Conservation (phyloP, 331 rosid genomes). For the Malus hybrid region DNA sequence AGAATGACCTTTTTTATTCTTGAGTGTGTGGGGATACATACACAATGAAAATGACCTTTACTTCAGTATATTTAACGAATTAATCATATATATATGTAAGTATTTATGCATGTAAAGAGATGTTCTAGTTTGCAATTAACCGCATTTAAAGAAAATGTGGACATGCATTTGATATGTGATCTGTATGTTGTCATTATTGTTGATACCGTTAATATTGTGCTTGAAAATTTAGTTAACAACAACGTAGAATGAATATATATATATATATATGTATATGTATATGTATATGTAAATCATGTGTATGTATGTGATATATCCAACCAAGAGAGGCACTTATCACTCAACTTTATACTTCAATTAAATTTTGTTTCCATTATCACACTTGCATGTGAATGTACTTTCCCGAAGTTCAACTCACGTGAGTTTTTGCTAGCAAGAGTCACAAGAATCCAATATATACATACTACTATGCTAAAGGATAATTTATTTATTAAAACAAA, state of each 20-base stretch:
- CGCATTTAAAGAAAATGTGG: no score
- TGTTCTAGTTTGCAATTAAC: no score
- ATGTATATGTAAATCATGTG: neutral
- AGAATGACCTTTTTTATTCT: conserved; percentile 30
- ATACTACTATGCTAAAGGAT: conserved; percentile 10
- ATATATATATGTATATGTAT: neutral
- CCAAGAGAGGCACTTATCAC: conserved; percentile 43
- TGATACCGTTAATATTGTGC: no score
- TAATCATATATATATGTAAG: neutral
- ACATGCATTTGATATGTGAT: no score
- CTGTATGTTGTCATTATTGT: no score
- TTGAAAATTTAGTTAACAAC: no score
- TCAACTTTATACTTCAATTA: conserved; percentile 53
- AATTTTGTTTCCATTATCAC: conserved; percentile 58
- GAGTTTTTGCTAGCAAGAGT: conserved; percentile 51
- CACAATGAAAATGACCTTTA: conserved; percentile 19
- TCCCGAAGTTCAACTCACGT: conserved; percentile 92
- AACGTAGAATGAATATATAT: neutral
- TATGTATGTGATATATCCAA: neutral
- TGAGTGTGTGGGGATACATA: neutral
- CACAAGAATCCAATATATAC: conserved; percentile 47
- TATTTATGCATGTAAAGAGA: no score
- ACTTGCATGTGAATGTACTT: conserved; percentile 93
- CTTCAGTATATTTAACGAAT: neutral
- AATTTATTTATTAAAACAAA: neutral